phyloP scores from a whole-genome alignment of 1,284 basidiomycete species.

The Boletus mariae region DNA sequence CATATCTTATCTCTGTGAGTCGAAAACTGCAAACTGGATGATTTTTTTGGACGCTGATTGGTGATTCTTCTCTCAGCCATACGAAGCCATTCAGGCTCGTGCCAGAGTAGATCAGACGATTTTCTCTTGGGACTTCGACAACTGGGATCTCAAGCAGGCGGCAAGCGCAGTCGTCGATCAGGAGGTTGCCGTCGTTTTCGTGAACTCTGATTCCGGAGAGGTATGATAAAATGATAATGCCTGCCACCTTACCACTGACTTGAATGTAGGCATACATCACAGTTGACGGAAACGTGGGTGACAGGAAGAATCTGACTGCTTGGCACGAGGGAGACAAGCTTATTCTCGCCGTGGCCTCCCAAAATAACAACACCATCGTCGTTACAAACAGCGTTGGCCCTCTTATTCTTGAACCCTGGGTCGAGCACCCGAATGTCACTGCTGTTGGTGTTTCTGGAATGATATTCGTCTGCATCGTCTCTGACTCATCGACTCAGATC shows the following conservation, averaged over 20 bases:
- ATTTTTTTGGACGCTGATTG: not conserved
- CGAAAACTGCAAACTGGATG: not conserved
- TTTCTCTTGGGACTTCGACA: slow-evolving; percentile 36
- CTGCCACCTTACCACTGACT: slow-evolving; percentile 4
- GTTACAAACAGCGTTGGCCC: slow-evolving; percentile 55
- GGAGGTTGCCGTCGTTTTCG: slow-evolving; percentile 38
- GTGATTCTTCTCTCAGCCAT: slow-evolving; percentile 25
- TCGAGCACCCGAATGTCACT: slow-evolving; percentile 50
- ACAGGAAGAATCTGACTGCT: slow-evolving; percentile 51
- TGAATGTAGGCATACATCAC: slow-evolving; percentile 46
- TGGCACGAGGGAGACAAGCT: slow-evolving; percentile 56
- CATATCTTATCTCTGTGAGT: slow-evolving; percentile 38
- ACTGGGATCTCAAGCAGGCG: slow-evolving; percentile 32
- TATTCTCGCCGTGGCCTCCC: slow-evolving; percentile 33
- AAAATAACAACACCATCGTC: slow-evolving; percentile 55
- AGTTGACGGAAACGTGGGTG: slow-evolving; percentile 46
- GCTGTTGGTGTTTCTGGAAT: slow-evolving; percentile 29
- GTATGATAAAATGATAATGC: slow-evolving; percentile 8
- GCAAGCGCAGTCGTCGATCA: slow-evolving; percentile 26
- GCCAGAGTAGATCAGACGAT: slow-evolving; percentile 33
- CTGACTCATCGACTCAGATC: slow-evolving; percentile 23
- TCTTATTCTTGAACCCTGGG: slow-evolving; percentile 49
- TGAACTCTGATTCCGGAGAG: slow-evolving; percentile 41
- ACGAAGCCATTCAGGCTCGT: slow-evolving; percentile 38
- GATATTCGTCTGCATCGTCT: not conserved